A percentile compares a stretch with the other conserved stretches of the same genome.
Evolutionary conservation across 306 rosid genomes (phyloP).

Genomic region (Rubus parviflorus): DNA sequence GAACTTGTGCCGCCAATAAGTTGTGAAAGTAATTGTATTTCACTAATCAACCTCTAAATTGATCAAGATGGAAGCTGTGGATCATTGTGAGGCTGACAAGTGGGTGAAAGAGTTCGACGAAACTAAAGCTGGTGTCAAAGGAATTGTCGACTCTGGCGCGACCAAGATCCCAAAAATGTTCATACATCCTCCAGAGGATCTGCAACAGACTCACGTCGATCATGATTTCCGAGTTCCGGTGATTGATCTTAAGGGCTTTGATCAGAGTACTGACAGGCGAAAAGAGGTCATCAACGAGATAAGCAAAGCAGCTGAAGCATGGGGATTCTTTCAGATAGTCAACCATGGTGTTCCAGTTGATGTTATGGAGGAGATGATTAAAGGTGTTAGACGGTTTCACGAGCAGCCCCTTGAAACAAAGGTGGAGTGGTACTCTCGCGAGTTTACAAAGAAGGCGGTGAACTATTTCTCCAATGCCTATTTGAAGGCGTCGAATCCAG

Average conservation of each 20-base stretch:
- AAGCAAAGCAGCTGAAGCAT: conserved; percentile 40
- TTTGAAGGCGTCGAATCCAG: conserved; percentile 28
- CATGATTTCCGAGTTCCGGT: conserved; percentile 31
- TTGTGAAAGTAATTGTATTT: no score
- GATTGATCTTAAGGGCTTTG: conserved; percentile 42
- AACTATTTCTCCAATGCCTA: conserved; percentile 46
- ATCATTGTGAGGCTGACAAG: conserved; percentile 33
- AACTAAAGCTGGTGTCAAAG: conserved; percentile 62
- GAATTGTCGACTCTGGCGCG: conserved; percentile 54
- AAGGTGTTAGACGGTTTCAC: conserved; percentile 41
- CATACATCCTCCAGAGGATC: conserved; percentile 51
- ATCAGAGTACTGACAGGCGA: conserved; percentile 10
- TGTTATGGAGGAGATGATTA: conserved; percentile 29
- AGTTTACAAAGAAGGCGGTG: conserved; percentile 19
- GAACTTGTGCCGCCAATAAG: no score
- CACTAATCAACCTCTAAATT: neutral
- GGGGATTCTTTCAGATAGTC: conserved; percentile 61
- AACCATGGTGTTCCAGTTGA: conserved; percentile 48
- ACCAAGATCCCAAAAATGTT: conserved; percentile 51
- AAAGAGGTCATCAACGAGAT: conserved; percentile 30
- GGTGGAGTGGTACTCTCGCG: conserved; percentile 43
- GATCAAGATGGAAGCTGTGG: neutral
- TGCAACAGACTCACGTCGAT: neutral
- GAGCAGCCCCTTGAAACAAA: conserved; percentile 52
- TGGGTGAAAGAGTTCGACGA: conserved; percentile 40